Base-by-base conservation (phyloP, 164 flowering plant genomes). In the Houttuynia cordata region DNA sequence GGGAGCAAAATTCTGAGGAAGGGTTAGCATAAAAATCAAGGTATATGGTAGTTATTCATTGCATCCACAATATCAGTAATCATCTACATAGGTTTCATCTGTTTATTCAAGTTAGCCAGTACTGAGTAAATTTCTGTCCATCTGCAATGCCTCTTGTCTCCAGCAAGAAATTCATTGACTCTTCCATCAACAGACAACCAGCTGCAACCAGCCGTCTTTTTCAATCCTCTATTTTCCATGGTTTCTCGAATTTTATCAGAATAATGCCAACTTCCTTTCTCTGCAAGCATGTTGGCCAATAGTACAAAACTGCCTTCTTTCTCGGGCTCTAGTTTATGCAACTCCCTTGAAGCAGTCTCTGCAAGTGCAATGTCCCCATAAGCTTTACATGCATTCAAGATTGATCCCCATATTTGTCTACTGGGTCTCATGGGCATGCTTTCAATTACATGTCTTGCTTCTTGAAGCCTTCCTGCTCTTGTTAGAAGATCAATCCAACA, bases 151-250 rank as follows among this genome's bases (percentile, higher is more conserved):
- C 62, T 52, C 67, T 74, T 75, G 69, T 79, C 81, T 47, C 73
- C 73, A 62, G 80, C 75, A n/a, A 74, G 49, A 62, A 77, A 81
- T 51, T 74, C 64, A 34, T 77, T 70, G 56, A 58, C 10, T n/a
- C 51, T 40, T 56, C 82, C 83, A 71, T 70, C 68, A 7, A 75
- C 71, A 34, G 69, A 66, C 22, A 80, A 50, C 60, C 78, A 71
- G 64, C 88, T 83, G 67, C 63, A 75, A 25, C 88, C 88, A 59
- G 80, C 82, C 51, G 62, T 67, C 70, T 79, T 83, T 72, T 79
- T 78, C 66, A 83, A 65, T 54, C 83, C 77, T 47, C 70, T 67
- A 39, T 39, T 62, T 64, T 67, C 81, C 88, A 81, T 83, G 53
- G 58, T 45, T 58, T 71, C 76, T 62, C 85, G 77, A 22, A 76